Evolutionary conservation across 495 filamentous ascomycete genomes (phyloP).

Genomic region (Aspergillus nidulans): DNA sequence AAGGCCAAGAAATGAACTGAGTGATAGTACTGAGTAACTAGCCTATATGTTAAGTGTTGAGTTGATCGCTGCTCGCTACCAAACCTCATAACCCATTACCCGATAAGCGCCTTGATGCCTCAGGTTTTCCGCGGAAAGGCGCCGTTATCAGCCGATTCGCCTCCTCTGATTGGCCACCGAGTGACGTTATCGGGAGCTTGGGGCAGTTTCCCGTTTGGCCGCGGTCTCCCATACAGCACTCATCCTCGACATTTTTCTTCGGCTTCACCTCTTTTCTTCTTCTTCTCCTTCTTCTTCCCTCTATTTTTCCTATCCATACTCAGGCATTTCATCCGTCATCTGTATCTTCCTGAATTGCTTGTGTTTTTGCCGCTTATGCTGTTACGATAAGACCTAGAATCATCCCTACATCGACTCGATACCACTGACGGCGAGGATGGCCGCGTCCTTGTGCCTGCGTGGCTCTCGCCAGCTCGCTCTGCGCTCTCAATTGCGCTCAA

Average conservation of each 20-base stretch:
- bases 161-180: constrained; percentile 9
- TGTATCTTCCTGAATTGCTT: not conserved
- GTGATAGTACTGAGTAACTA: too few species aligned
- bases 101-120: not conserved
- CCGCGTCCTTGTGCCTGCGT: constrained; percentile 40
- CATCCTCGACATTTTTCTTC: not conserved
- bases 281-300: constrained; percentile 17
- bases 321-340: not conserved
- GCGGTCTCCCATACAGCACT: constrained; percentile 14
- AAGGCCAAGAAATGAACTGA: too few species aligned
- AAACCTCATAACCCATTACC: not conserved
- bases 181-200: constrained; percentile 14
- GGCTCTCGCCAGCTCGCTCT: constrained; percentile 40
- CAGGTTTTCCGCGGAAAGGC: constrained; percentile 18
- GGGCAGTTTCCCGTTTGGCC: constrained; percentile 20
- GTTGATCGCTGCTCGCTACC: not conserved
- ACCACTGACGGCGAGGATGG: constrained; percentile 26
- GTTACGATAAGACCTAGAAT: not conserved
- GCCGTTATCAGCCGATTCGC: not conserved
- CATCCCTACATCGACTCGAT: constrained; percentile 6
- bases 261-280: constrained; percentile 24
- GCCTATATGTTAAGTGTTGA: too few species aligned
- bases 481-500: constrained; percentile 28
- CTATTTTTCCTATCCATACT: constrained; percentile 5
- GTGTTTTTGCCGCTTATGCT: not conserved